A percentile compares a stretch with the other conserved stretches of the same genome.
Conservation (phyloP, 106 monocot genomes). For the Apostasia shenzhenica region DNA sequence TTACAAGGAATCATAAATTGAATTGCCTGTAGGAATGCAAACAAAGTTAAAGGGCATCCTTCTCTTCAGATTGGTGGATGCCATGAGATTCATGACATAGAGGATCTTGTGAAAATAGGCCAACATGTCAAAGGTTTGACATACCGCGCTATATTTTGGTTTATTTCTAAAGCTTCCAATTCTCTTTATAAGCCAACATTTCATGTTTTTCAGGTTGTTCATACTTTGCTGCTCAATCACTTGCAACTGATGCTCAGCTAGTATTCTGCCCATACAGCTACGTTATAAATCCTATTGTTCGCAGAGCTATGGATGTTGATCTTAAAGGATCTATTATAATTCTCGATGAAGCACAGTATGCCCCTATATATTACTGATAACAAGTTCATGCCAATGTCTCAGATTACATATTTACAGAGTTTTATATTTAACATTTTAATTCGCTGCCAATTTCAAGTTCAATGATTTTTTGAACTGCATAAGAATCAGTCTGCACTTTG, state of each 20-base stretch:
- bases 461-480: no score
- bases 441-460: neutral
- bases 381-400: neutral
- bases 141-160: neutral
- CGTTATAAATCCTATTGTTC: slow-evolving; percentile 85
- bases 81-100: slow-evolving; percentile 92
- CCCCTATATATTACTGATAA: neutral
- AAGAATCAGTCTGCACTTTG: neutral
- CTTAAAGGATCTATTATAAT: slow-evolving; percentile 82
- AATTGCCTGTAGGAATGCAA: slow-evolving; percentile 60
- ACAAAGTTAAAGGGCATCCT: slow-evolving; percentile 76
- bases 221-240: slow-evolving; percentile 85
- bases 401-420: neutral
- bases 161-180: neutral
- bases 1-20: neutral
- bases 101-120: slow-evolving; percentile 92
- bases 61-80: slow-evolving; percentile 79
- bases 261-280: slow-evolving; percentile 98
- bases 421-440: neutral
- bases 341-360: slow-evolving; percentile 99
- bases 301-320: slow-evolving; percentile 93
- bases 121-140: slow-evolving; percentile 66
- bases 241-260: slow-evolving; percentile 80
- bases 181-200: neutral
- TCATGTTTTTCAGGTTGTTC: slow-evolving; percentile 65